phyloP scores from a whole-genome alignment of 495 filamentous ascomycete genomes.

The Alectoria sarmentosa region DNA sequence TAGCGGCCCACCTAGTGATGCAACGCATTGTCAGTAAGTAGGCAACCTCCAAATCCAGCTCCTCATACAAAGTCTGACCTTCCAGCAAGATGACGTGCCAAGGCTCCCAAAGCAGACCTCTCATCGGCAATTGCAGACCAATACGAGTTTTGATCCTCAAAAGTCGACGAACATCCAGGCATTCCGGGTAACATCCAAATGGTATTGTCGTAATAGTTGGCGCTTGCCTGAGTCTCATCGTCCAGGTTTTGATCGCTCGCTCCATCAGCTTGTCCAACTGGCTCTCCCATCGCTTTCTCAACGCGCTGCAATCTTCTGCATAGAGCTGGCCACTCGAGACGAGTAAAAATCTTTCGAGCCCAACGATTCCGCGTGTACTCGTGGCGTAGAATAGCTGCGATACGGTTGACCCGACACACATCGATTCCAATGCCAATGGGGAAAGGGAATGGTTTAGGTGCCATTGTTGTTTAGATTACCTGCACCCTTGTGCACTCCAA shows the following conservation, averaged over 20 bases:
- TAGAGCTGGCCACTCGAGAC: constrained; percentile 31
- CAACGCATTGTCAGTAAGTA: constrained; percentile 4
- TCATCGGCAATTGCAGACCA: constrained; percentile 10
- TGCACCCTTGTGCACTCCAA: neutral
- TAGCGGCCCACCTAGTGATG: constrained; percentile 48
- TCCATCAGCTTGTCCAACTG: neutral
- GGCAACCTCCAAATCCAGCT: constrained; percentile 12
- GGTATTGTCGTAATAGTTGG: neutral
- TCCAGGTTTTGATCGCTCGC: neutral
- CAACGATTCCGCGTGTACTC: constrained; percentile 29
- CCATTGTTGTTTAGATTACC: constrained; percentile 12
- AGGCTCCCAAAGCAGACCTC: constrained; percentile 13
- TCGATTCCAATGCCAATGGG: constrained; percentile 49
- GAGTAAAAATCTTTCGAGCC: constrained; percentile 36
- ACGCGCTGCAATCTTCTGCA: constrained; percentile 12
- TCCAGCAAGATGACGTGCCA: constrained; percentile 41
- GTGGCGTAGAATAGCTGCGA: constrained; percentile 32
- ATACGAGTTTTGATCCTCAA: constrained; percentile 5
- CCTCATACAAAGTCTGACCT: constrained; percentile 34
- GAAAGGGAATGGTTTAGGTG: constrained; percentile 39
- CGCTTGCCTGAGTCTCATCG: neutral
- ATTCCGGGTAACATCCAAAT: constrained; percentile 15
- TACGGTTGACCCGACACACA: constrained; percentile 44
- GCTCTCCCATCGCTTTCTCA: constrained; percentile 7
- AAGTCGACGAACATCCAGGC: constrained; percentile 1